These are phyloP conservation scores for Endocalyx cinctus DNA, from an alignment of 2,329 filamentous ascomycete genomes.

Conservation along the genomic window DNA sequence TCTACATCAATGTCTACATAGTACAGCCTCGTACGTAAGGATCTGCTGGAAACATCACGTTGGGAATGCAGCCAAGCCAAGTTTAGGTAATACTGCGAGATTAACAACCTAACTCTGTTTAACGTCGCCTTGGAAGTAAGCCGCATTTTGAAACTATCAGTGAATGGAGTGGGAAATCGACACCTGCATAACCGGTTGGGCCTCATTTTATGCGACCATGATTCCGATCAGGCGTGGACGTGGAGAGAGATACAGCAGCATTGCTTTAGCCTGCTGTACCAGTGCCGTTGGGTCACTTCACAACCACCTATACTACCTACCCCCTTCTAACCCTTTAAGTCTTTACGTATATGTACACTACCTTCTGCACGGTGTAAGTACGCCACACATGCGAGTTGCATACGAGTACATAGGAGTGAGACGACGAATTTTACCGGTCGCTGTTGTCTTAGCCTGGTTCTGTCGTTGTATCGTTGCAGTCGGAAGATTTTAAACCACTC, in stretches of 20 bases:
- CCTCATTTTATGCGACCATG: conserved; percentile 27
- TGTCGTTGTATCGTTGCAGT: conserved; percentile 26
- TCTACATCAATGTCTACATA: too few relatives aligned
- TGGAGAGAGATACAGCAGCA: background rate
- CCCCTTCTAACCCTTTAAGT: background rate
- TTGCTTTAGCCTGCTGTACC: background rate
- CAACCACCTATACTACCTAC: conserved; percentile 7
- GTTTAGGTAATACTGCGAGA: too few relatives aligned
- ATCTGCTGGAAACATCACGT: too few relatives aligned
- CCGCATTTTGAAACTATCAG: too few relatives aligned
- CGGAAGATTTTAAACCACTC: conserved; percentile 24
- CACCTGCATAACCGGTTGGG: conserved; percentile 28
- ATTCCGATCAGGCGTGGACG: conserved; percentile 22
- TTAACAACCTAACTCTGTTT: too few relatives aligned
- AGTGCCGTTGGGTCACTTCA: conserved; percentile 21
- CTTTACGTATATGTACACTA: conserved; percentile 4
- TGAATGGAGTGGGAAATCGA: too few relatives aligned
- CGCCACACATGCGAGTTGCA: conserved; percentile 7
- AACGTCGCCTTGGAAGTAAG: too few relatives aligned
- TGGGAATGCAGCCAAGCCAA: too few relatives aligned
- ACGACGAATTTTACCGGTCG: conserved; percentile 22
- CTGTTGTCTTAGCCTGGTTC: conserved; percentile 21
- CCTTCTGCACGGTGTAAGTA: conserved; percentile 4
- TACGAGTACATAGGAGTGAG: too few relatives aligned
- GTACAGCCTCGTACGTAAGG: too few relatives aligned